Evolutionary conservation across 192 early-diverging fungal genomes (phyloP).

Genomic region (Diversispora epigaea): DNA sequence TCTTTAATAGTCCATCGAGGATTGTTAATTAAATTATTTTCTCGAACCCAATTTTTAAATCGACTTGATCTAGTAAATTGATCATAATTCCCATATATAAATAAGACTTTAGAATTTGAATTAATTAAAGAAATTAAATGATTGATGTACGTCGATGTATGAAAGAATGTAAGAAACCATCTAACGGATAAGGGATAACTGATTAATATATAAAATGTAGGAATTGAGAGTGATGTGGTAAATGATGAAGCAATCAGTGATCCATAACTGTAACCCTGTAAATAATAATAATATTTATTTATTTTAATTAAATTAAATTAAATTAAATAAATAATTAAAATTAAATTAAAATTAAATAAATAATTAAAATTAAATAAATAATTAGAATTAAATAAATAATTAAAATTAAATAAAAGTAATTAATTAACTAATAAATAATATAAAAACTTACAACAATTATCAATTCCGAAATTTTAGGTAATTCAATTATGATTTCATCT

Average conservation of each 20-base stretch:
- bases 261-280: constrained; percentile 31
- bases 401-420: background rate
- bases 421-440: background rate
- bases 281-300: background rate
- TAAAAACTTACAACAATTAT: constrained; percentile 19
- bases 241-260: constrained; percentile 22
- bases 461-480: constrained; percentile 10
- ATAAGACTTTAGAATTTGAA: constrained; percentile 2
- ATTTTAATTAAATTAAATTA: no score
- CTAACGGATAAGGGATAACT: constrained; percentile 22
- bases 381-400: background rate
- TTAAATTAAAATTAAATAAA: background rate
- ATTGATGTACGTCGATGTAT: background rate
- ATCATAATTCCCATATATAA: constrained; percentile 30
- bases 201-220: constrained; percentile 21
- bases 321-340: background rate
- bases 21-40: background rate
- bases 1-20: constrained; percentile 5
- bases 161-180: constrained; percentile 27
- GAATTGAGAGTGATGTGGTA: background rate
- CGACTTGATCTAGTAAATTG: constrained; percentile 15
- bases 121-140: constrained; percentile 7
- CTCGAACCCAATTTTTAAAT: constrained; percentile 5
- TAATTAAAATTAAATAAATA: no score
- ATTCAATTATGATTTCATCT: background rate